Percentiles rank a stretch among this genome's conserved stretches.
These are phyloP conservation scores for Clarireedia monteithiana DNA, from an alignment of 2,329 filamentous ascomycete genomes.

Conservation along the genomic window DNA sequence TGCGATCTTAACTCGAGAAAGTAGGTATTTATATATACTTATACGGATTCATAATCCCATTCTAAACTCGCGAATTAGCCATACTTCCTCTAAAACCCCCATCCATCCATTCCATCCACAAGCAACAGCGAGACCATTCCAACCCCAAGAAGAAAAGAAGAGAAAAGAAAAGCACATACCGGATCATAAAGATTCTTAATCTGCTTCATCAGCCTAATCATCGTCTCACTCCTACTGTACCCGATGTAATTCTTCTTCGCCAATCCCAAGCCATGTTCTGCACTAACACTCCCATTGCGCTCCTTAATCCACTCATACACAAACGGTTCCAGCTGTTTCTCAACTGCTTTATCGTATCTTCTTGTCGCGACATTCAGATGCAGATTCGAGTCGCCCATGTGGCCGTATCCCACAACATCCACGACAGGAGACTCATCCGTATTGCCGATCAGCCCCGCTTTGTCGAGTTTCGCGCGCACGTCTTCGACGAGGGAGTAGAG, in stretches of 20 bases:
- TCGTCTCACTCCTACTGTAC: conserved; percentile 83
- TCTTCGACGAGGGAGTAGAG: conserved; percentile 89
- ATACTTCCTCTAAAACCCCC: neutral
- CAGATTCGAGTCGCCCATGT: conserved; percentile 96
- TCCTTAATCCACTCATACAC: conserved; percentile 95
- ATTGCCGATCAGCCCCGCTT: conserved; percentile 70
- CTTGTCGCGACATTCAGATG: conserved; percentile 85
- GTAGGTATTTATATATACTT: conserved; percentile 71
- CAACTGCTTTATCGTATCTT: conserved; percentile 78
- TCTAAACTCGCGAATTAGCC: conserved; percentile 43
- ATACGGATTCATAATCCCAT: conserved; percentile 98
- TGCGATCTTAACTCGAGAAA: neutral
- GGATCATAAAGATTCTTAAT: conserved; percentile 93
- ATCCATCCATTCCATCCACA: neutral
- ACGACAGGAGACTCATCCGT: conserved; percentile 71
- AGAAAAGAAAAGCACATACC: conserved; percentile 45
- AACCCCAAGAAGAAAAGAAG: too few species aligned
- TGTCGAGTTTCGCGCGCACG: conserved; percentile 61
- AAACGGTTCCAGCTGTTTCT: conserved; percentile 83
- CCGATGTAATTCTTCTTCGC: conserved; percentile 95
- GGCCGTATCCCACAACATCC: conserved; percentile 90
- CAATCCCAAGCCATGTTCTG: conserved; percentile 88
- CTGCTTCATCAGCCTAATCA: conserved; percentile 88
- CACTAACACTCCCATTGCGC: conserved; percentile 86
- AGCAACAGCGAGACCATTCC: neutral